These are phyloP conservation scores for Suillus weaverae DNA, from an alignment of 768 basidiomycete genomes.

Conservation along the genomic window DNA sequence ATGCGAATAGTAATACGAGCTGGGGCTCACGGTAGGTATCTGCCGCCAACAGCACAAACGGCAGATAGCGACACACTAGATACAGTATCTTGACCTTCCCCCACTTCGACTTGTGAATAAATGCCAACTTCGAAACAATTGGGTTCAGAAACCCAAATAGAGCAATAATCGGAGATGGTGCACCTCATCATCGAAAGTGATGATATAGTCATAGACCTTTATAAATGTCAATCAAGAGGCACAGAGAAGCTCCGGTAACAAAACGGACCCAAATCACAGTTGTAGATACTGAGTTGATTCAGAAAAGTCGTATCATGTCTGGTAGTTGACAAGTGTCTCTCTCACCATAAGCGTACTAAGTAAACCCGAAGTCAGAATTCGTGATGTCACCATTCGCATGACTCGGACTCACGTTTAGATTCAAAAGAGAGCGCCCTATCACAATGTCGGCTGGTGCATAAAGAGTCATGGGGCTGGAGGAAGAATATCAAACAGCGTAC, in stretches of 20 bases:
- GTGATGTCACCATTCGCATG: background rate
- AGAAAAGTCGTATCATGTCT: background rate
- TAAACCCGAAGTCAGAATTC: background rate
- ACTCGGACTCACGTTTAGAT: slow-evolving; percentile 7
- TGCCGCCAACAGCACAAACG: background rate
- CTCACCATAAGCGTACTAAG: slow-evolving; percentile 8
- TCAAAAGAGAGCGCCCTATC: background rate
- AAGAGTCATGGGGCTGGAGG: background rate
- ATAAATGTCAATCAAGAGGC: background rate
- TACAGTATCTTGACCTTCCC: slow-evolving; percentile 1
- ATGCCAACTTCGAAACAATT: background rate
- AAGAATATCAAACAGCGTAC: background rate
- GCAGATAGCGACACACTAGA: slow-evolving; percentile 2
- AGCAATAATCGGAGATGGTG: background rate
- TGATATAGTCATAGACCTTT: slow-evolving; percentile 7
- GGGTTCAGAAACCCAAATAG: background rate
- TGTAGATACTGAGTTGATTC: slow-evolving; percentile 1
- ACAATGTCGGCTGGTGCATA: background rate
- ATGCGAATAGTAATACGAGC: background rate
- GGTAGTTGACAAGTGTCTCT: background rate
- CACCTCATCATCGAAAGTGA: slow-evolving; percentile 1
- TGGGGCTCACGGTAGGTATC: slow-evolving; percentile 5
- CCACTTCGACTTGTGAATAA: background rate
- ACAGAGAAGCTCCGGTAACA: background rate
- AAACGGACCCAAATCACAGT: slow-evolving; percentile 1